Conservation (phyloP, 2,329 filamentous ascomycete species). For the Periconia digitata region DNA sequence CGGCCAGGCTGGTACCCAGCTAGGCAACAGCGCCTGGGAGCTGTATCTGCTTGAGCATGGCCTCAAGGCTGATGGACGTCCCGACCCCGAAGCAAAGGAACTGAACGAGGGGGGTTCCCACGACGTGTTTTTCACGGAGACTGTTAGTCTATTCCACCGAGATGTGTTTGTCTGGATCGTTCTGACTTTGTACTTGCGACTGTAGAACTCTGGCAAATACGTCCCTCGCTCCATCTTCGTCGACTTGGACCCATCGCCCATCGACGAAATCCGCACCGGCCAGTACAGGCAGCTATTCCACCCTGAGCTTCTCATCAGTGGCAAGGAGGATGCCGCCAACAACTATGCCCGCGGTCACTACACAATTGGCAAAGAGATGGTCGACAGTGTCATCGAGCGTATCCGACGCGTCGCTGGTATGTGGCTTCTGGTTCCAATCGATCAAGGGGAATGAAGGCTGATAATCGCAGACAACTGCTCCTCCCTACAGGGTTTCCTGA, state of each 20-base stretch:
- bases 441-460: constrained; percentile 7
- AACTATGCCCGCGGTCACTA: constrained; percentile 78
- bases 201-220: constrained; percentile 70
- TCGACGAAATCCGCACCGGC: constrained; percentile 73
- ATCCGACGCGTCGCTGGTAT: constrained; percentile 69
- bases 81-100: constrained; percentile 63
- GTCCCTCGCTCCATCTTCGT: constrained; percentile 72
- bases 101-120: constrained; percentile 64
- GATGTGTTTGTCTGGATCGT: too few relatives aligned
- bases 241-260: constrained; percentile 71
- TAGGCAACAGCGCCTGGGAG: constrained; percentile 75
- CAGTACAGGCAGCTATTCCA: constrained; percentile 70
- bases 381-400: constrained; percentile 69
- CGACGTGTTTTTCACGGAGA: constrained; percentile 76
- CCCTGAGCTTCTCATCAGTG: constrained; percentile 70
- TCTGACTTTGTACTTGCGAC: too few relatives aligned
- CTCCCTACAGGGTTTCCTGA: constrained; percentile 71
- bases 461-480: constrained; percentile 65
- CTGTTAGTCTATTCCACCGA: too few relatives aligned
- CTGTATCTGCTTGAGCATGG: constrained; percentile 76
- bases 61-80: constrained; percentile 65
- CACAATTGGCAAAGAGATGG: constrained; percentile 76
- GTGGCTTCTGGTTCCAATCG: constrained; percentile 18
- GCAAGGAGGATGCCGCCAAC: constrained; percentile 77
- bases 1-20: constrained; percentile 72